Evolutionary conservation across 192 early-diverging fungal genomes (phyloP).

Genomic region (Entomortierella parvispora): DNA sequence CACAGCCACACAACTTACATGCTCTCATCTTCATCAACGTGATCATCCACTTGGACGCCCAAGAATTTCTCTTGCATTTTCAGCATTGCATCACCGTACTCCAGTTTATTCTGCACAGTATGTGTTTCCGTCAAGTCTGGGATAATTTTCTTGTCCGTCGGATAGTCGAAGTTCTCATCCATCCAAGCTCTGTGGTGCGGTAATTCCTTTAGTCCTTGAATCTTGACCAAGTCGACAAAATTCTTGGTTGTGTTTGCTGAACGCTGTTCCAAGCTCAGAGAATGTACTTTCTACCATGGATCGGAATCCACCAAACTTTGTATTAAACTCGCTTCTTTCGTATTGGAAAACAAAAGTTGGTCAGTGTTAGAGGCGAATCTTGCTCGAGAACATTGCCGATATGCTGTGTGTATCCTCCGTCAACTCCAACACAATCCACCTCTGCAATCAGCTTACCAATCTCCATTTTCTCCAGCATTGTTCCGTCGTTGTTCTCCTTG

Average conservation of each 20-base stretch:
- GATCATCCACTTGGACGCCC: neutral
- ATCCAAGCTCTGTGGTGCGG: neutral
- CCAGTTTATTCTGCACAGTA: constrained; percentile 1
- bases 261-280: neutral
- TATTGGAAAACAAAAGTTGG: constrained; percentile 3
- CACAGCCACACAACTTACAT: neutral
- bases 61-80: neutral
- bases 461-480: neutral
- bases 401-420: constrained; percentile 3
- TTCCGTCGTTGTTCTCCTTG: neutral
- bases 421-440: neutral
- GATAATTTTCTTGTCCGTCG: neutral
- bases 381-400: neutral
- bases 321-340: constrained; percentile 2
- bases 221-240: neutral
- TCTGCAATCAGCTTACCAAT: neutral
- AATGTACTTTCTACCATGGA: neutral
- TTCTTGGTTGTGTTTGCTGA: neutral
- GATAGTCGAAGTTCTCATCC: neutral
- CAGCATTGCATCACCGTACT: neutral
- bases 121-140: neutral
- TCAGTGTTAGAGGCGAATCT: neutral
- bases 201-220: neutral
- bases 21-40: neutral
- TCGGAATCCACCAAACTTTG: neutral